Percentiles rank a stretch among this genome's conserved stretches.
phyloP scores from a whole-genome alignment of 441 rosid species.

The Euphorbia celastroides region DNA sequence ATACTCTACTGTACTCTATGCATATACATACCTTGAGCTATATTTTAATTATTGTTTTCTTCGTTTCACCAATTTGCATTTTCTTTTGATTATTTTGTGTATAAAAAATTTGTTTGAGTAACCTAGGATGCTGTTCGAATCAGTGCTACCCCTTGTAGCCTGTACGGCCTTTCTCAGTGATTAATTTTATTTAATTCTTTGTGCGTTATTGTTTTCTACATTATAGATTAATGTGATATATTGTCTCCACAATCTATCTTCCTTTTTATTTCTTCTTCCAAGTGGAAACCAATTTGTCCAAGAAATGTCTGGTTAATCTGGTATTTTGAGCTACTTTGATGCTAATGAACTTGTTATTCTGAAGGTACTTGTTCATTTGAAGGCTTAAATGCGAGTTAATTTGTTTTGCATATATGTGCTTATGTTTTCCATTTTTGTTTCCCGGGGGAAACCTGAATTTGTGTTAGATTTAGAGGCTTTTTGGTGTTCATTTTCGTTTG shows the following conservation, averaged over 20 bases:
- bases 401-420: neutral
- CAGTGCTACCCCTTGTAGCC: constrained; percentile 37
- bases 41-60: constrained; percentile 15
- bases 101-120: neutral
- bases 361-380: neutral
- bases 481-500: too few relatives aligned
- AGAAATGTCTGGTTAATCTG: too few relatives aligned
- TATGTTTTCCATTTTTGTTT: too few relatives aligned
- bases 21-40: constrained; percentile 22
- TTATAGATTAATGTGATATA: neutral
- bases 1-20: neutral
- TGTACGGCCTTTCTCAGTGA: constrained; percentile 38
- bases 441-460: too few relatives aligned
- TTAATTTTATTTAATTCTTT: neutral
- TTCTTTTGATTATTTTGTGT: neutral
- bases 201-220: neutral
- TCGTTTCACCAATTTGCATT: constrained; percentile 18
- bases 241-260: too few relatives aligned
- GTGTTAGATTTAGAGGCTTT: too few relatives aligned
- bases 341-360: neutral
- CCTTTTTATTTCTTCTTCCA: too few relatives aligned
- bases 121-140: constrained; percentile 65
- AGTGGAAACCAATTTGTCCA: too few relatives aligned
- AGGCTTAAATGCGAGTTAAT: neutral
- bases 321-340: too few relatives aligned